Base-by-base conservation (phyloP, 2,329 filamentous ascomycete genomes). In the Penicillium thymicola region DNA sequence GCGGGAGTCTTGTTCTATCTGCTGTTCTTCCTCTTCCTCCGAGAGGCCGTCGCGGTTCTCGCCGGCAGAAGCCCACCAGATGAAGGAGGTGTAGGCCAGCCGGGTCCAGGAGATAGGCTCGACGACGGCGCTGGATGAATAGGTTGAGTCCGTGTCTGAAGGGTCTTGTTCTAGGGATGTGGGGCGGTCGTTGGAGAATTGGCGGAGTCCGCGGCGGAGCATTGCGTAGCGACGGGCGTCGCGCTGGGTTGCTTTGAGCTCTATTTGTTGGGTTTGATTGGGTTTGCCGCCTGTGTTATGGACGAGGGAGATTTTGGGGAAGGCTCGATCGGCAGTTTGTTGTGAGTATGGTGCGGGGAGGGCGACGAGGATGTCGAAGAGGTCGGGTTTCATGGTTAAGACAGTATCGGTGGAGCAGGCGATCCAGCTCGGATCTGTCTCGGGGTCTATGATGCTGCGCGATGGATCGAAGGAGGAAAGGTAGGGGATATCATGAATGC, bases 401-500 rank as follows among this genome's bases (percentile, higher is more conserved):
- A 99, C 94, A 68, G 89, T 93, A 75, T 99, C 94, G 2, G 93
- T 97, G 3, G 93, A 97, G 73, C 92, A 97, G 13, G 93, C 94
- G 57, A 96, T 87, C 92, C 92, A 99, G 38, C 92, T 89, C 14
- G 14, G 82, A 76, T 81, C 65, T 44, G 58, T 49, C 55, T 73
- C 68, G 45, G 67, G 54, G 61, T 69, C 58, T 60, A 72, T 43
- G 37, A 69, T 60, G 67, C 72, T 68, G 76, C 78, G 46, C 74
- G 59, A 57, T 10, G 62, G 37, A 42, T 80, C 79, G 5, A 97
- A 81, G 42, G 88, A 84, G 5, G 89, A 81, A 5, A 97, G 81
- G 55, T 88, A 85, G 5, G 89, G 85, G 48, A 99, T 96, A 69
- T 99, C 94, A 72, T 96, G 90, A 16, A 99, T 87, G 48, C 94